Base-by-base conservation (phyloP, 768 basidiomycete genomes). In the Russula emetica region DNA sequence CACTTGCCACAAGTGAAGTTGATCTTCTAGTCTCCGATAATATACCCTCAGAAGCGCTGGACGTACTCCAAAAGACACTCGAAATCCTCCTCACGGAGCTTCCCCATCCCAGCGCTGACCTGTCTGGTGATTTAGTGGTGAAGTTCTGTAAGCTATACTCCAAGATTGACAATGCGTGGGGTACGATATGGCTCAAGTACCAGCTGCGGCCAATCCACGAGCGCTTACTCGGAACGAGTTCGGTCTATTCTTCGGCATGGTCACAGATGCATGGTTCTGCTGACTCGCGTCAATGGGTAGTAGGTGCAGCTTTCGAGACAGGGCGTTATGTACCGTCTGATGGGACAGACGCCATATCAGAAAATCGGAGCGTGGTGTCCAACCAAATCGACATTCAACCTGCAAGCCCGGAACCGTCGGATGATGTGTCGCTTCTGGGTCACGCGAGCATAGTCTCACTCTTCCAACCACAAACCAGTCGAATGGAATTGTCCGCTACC, bases 171-270 rank as follows among this genome's bases (percentile, higher is more conserved):
- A 24, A 28, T 20, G 24, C 38, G 16, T 55, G 54, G 54, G 38
- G 36, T 20, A 55, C 54, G 16, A 55, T 55, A 18, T 55, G 54
- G 54, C 54, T 55, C 54, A 55, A 26, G 54, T 55, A 55, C 38
- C 22, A 55, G 38, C 26, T 55, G 16, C 54, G 54, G 38, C 54
- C 54, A 28, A 55, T 55, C 16, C 54, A 55, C 9, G 54, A 55
- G 26, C 36, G 54, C 9, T 24, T 55, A 40, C 54, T 55, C 10
- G 54, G 28, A 55, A 26, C 54, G 9, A 55, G 28, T 16, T 40
- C 54, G 9, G 16, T 9, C 6, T 55, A 55, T 55, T 55, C 54
- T 4, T 40, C 38, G 14, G 54, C 54, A 9, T 55, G 54, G 54
- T 55, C 54, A 9, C 54, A 40, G 28, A 24, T 55, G 24, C 54